Evolutionary conservation across 306 rosid species (phyloP).

Genomic region (Canavalia ensiformis): DNA sequence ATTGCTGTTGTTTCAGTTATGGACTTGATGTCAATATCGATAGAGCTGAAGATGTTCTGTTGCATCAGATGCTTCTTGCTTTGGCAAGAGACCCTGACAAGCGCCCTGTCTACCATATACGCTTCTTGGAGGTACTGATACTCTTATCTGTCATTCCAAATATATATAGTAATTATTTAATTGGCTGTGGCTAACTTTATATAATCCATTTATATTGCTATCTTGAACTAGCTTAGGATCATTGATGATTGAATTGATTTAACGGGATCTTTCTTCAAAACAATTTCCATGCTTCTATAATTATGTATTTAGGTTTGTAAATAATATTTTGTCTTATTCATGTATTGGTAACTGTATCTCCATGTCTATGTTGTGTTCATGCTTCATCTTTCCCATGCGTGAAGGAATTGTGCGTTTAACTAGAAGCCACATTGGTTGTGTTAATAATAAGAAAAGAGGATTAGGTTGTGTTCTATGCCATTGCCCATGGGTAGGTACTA

Average conservation of each 20-base stretch:
- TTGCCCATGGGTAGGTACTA: neutral
- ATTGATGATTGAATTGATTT: neutral
- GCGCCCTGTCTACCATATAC: conserved; percentile 89
- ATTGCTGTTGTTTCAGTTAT: conserved; percentile 71
- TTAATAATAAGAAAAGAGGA: too few species aligned
- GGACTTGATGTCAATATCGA: conserved; percentile 96
- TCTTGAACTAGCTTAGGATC: neutral
- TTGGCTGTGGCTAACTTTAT: too few species aligned
- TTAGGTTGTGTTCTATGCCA: too few species aligned
- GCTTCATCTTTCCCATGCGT: too few species aligned
- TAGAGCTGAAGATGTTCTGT: conserved; percentile 90
- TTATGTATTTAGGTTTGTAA: neutral
- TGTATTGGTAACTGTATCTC: neutral
- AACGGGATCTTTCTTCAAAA: neutral
- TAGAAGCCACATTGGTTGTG: too few species aligned
- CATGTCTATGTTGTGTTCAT: too few species aligned
- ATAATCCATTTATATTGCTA: neutral
- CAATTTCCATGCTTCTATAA: neutral
- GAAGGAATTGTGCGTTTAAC: too few species aligned
- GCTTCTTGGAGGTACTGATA: conserved; percentile 82
- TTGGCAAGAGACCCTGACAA: conserved; percentile 90
- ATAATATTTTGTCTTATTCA: neutral
- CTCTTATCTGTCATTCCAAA: conserved; percentile 17
- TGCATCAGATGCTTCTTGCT: conserved; percentile 87
- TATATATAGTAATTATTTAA: too few species aligned